Conservation (phyloP, 2,329 filamentous ascomycete species). For the Epichloe typhina region DNA sequence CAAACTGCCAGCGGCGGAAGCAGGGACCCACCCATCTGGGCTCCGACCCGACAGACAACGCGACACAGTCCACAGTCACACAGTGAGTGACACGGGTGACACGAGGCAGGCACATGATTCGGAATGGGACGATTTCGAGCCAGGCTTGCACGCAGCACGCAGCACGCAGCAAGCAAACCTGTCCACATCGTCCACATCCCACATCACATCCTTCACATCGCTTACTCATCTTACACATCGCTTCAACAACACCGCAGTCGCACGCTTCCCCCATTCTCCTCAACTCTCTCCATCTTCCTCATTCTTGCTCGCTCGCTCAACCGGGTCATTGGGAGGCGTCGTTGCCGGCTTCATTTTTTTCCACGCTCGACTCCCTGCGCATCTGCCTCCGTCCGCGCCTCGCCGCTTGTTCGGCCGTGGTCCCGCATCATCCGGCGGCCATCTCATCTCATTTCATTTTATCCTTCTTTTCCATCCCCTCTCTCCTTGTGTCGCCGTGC, state of each 20-base stretch:
- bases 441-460: not conserved
- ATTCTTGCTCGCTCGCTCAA: not conserved
- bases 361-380: not conserved
- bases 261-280: not conserved
- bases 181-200: not conserved
- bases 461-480: not conserved
- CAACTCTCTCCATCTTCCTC: conserved; percentile 1
- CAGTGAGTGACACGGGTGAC: not conserved
- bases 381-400: not conserved
- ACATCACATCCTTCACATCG: not conserved
- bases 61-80: not conserved
- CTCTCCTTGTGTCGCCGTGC: conserved; percentile 5
- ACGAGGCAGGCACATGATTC: conserved; percentile 2
- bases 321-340: not conserved
- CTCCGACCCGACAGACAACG: not conserved
- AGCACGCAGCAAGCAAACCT: not conserved
- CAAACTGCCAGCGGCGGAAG: not conserved
- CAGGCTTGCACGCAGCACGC: not conserved
- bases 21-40: not conserved
- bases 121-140: not conserved
- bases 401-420: conserved; percentile 1
- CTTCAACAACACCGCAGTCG: not conserved
- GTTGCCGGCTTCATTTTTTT: not conserved
- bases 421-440: not conserved
- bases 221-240: conserved; percentile 1